Evolutionary conservation across 2,329 filamentous ascomycete genomes (phyloP), one percentile per base, ranked within the genome.

Genomic region (Aspergillus sp.): DNA sequence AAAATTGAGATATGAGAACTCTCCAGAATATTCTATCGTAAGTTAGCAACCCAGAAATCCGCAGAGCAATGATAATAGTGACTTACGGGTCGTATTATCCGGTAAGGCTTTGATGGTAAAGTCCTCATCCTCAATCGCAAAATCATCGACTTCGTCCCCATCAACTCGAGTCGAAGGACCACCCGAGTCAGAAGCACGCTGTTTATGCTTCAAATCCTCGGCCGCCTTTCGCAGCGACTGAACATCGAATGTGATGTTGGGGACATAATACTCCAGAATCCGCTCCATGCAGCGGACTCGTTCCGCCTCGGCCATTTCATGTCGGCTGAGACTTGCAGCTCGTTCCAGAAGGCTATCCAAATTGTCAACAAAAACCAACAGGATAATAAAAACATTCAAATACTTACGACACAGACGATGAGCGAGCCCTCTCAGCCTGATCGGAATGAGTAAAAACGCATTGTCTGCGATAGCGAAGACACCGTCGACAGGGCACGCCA

Each of bases 401-500:
- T 19, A 19, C 19, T 19, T 19, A 19, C 19, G 30, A 28, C n/a
- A 32, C 37, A 11, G 30, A 59, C 11, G 62, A 55, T 13, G 61
- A 63, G 33, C 64, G 58, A 34, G 47, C 44, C 47, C 57, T 66
- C 46, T 65, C 62, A 35, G 49, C 53, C 35, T 60, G 60, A 37
- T 67, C 64, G 30, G 63, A 58, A 39, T 65, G 67, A 7, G 66
- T 67, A 50, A 77, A 77, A 45, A 73, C 66, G 57, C 76, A 78
- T 51, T 71, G 69, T 35, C 75, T 70, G 46, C 70, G 70, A 50
- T 77, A 71, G 46, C 73, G 73, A 44, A 71, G 65, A 54, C 76
- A 79, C 43, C 76, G 64, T 37, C 73, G 71, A 53, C 76, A 79
- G 2, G 76, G 76, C 12, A 76, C 66, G 39, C 75, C 76, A 37